A percentile compares a stretch with the other conserved stretches of the same genome.
phyloP scores from a whole-genome alignment of 2,329 filamentous ascomycete genomes.

The Paecilomyces sp. region DNA sequence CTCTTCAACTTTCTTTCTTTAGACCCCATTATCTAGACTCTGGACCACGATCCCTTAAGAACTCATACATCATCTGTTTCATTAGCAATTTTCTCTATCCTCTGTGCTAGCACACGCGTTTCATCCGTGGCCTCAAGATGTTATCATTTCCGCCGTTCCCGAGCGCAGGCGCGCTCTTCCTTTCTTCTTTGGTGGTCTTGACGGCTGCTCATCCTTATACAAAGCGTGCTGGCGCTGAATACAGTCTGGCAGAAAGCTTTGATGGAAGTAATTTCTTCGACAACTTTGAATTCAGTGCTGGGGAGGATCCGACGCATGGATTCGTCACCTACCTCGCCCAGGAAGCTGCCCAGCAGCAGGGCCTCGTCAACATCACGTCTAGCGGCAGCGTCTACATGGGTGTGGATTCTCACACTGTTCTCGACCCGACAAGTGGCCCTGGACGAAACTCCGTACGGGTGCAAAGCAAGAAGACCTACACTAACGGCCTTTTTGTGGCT shows the following conservation, averaged over 20 bases:
- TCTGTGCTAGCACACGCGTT: neutral
- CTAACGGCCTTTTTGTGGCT: slow-evolving; percentile 39
- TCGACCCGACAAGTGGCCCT: slow-evolving; percentile 22
- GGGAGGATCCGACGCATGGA: slow-evolving; percentile 41
- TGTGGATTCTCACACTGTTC: slow-evolving; percentile 33
- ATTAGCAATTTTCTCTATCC: neutral
- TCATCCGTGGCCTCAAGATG: slow-evolving; percentile 13
- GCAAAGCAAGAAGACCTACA: slow-evolving; percentile 36
- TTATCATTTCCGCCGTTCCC: slow-evolving; percentile 17
- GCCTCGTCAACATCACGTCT: slow-evolving; percentile 27
- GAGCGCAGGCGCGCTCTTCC: slow-evolving; percentile 23
- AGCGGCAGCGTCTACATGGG: slow-evolving; percentile 36
- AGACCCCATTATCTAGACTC: neutral
- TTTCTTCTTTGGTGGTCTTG: slow-evolving; percentile 17
- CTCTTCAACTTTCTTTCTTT: neutral
- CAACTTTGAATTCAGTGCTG: slow-evolving; percentile 43
- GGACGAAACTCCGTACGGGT: slow-evolving; percentile 40
- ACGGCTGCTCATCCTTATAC: slow-evolving; percentile 11
- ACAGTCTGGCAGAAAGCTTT: slow-evolving; percentile 35
- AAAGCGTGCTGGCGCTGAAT: slow-evolving; percentile 6
- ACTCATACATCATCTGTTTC: neutral
- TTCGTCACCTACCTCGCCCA: slow-evolving; percentile 39
- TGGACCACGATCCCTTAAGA: neutral
- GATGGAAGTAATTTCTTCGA: slow-evolving; percentile 41
- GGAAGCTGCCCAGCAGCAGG: slow-evolving; percentile 25